Conservation (phyloP, 345 rosid genomes). For the Pistacia vera region DNA sequence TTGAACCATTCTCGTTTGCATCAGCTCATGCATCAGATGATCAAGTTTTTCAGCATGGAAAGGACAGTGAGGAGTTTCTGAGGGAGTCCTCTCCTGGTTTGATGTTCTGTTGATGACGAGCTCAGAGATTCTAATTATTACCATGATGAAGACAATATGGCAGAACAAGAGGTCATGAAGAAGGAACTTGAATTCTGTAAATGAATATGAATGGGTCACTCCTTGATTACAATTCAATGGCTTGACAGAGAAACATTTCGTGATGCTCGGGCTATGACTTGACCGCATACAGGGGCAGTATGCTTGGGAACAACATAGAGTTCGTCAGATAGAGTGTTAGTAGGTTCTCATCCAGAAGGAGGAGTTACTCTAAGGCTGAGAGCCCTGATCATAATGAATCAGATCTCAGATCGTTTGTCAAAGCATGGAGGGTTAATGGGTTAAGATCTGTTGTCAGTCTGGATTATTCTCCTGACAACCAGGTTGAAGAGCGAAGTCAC, state of each 20-base stretch:
- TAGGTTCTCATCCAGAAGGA: conserved; percentile 51
- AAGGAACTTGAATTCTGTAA: conserved; percentile 47
- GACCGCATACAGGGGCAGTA: conserved; percentile 55
- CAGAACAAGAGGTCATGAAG: conserved; percentile 52
- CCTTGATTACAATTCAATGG: conserved; percentile 46
- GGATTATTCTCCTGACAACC: conserved; percentile 47
- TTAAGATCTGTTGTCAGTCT: conserved; percentile 66
- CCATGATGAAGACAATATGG: conserved; percentile 73
- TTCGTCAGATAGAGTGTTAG: conserved; percentile 51
- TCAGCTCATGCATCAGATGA: conserved; percentile 55
- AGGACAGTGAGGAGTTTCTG: conserved; percentile 65
- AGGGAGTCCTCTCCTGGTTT: conserved; percentile 97
- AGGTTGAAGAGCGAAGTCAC: conserved; percentile 43
- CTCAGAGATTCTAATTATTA: conserved; percentile 64
- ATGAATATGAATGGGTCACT: conserved; percentile 54
- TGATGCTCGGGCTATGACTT: conserved; percentile 51
- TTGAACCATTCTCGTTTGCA: conserved; percentile 38
- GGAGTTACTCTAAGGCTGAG: conserved; percentile 45
- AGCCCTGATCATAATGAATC: conserved; percentile 54
- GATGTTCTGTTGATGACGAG: conserved; percentile 98
- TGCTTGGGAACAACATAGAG: conserved; percentile 58
- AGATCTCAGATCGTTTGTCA: conserved; percentile 72
- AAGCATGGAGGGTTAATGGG: conserved; percentile 68
- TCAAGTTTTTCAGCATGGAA: conserved; percentile 51
- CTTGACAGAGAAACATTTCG: conserved; percentile 45